A percentile compares a stretch with the other conserved stretches of the same genome.
Evolutionary conservation across 2,329 filamentous ascomycete genomes (phyloP).

Genomic region (Fusarium drepaniforme): DNA sequence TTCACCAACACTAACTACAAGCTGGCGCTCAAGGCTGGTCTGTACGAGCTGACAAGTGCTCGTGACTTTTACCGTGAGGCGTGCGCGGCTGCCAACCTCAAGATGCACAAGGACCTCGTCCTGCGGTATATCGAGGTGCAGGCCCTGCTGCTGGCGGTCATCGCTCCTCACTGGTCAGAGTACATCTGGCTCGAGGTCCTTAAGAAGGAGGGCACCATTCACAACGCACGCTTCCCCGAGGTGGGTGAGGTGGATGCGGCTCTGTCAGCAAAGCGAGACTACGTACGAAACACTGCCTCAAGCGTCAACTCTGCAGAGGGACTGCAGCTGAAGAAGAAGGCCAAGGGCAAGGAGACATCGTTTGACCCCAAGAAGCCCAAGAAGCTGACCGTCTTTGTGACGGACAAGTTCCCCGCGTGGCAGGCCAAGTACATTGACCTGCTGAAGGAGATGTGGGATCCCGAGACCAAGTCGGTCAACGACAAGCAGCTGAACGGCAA

Average conservation of each 20-base stretch:
- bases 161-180: slow-evolving; percentile 94
- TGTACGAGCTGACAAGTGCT: slow-evolving; percentile 92
- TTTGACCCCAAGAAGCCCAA: slow-evolving; percentile 95
- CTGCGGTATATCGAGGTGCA: slow-evolving; percentile 88
- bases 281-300: slow-evolving; percentile 80
- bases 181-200: slow-evolving; percentile 95
- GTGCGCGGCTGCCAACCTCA: slow-evolving; percentile 79
- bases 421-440: slow-evolving; percentile 91
- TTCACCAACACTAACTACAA: slow-evolving; percentile 84
- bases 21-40: slow-evolving; percentile 84
- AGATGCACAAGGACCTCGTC: slow-evolving; percentile 88
- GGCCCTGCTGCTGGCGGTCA: slow-evolving; percentile 82
- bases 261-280: slow-evolving; percentile 84
- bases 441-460: slow-evolving; percentile 77
- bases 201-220: slow-evolving; percentile 80
- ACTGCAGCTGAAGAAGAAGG: slow-evolving; percentile 85
- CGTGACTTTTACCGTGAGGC: slow-evolving; percentile 93
- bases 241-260: slow-evolving; percentile 74
- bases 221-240: slow-evolving; percentile 72
- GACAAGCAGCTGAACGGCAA: slow-evolving; percentile 85
- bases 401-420: slow-evolving; percentile 86
- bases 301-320: slow-evolving; percentile 87
- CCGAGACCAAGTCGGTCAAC: slow-evolving; percentile 71
- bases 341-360: slow-evolving; percentile 86
- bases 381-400: slow-evolving; percentile 88